phyloP scores from a whole-genome alignment of 306 rosid genomes.

The Crotalaria pallida region DNA sequence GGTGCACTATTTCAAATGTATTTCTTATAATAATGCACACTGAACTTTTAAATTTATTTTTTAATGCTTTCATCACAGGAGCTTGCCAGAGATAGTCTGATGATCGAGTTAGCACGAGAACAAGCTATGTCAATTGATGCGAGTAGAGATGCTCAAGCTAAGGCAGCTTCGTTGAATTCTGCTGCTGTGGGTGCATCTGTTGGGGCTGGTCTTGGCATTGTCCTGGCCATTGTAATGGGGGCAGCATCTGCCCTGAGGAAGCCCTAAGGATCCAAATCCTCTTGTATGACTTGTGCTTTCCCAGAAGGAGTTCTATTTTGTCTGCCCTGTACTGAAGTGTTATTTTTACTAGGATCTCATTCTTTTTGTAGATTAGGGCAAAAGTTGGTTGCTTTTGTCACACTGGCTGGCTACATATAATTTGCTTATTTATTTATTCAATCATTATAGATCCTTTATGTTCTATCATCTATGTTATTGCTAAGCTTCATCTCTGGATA shows the following conservation, averaged over 20 bases:
- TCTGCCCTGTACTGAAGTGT: not conserved
- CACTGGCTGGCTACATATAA: not conserved
- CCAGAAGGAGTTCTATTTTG: constrained; percentile 3
- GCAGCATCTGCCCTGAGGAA: constrained; percentile 99
- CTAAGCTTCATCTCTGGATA: not conserved
- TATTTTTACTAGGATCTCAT: constrained; percentile 18
- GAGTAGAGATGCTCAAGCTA: constrained; percentile 46
- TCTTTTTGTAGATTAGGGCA: constrained; percentile 17
- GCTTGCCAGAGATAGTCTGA: constrained; percentile 63
- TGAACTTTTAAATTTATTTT: not conserved
- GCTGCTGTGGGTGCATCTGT: constrained; percentile 92
- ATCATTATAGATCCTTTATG: constrained; percentile 9
- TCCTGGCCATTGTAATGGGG: constrained; percentile 88
- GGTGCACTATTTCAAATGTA: not conserved
- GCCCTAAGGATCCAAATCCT: constrained; percentile 43
- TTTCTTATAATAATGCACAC: not conserved
- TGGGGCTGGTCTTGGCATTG: constrained; percentile 91
- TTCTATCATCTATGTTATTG: not conserved
- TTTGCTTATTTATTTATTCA: constrained; percentile 8
- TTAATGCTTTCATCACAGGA: constrained; percentile 43
- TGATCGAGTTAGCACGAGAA: constrained; percentile 69
- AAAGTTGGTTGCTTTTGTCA: not conserved
- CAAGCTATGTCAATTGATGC: constrained; percentile 42
- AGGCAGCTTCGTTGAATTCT: constrained; percentile 55
- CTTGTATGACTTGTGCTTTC: constrained; percentile 1